These are phyloP conservation scores for Xylariaceae sp. DNA, from an alignment of 2,329 filamentous ascomycete species.

Conservation along the genomic window DNA sequence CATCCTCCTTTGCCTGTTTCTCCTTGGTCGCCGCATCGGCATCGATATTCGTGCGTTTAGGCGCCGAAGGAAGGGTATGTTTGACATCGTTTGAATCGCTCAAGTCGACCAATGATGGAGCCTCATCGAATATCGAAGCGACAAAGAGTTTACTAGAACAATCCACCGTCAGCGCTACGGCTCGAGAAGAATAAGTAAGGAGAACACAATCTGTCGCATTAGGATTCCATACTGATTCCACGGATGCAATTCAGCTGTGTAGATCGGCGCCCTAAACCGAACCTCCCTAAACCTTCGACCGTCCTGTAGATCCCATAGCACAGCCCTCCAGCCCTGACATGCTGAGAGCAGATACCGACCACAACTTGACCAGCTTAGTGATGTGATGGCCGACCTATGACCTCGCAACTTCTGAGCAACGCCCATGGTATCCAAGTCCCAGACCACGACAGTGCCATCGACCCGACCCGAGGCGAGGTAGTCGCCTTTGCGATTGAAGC, in stretches of 20 bases:
- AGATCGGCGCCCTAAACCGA: slow-evolving; percentile 87
- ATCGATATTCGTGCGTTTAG: slow-evolving; percentile 66
- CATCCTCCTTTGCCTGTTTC: slow-evolving; percentile 85
- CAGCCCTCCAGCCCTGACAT: slow-evolving; percentile 93
- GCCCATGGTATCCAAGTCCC: slow-evolving; percentile 96
- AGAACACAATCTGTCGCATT: background rate
- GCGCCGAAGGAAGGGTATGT: slow-evolving; percentile 73
- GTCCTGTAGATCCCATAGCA: slow-evolving; percentile 82
- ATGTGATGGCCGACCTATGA: slow-evolving; percentile 90
- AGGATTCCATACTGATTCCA: slow-evolving; percentile 66
- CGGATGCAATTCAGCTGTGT: slow-evolving; percentile 92
- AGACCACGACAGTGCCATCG: slow-evolving; percentile 91
- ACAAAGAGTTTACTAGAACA: slow-evolving; percentile 70
- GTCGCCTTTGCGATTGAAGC: slow-evolving; percentile 92
- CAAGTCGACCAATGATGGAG: slow-evolving; percentile 82
- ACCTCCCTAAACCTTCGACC: slow-evolving; percentile 72
- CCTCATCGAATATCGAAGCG: slow-evolving; percentile 87
- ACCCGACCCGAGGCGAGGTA: slow-evolving; percentile 90
- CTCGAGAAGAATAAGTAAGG: background rate
- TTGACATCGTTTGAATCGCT: slow-evolving; percentile 65
- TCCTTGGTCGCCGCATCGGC: slow-evolving; percentile 66
- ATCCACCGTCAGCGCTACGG: slow-evolving; percentile 1
- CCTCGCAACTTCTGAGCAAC: slow-evolving; percentile 90
- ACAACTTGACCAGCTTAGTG: slow-evolving; percentile 88
- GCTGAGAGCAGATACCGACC: slow-evolving; percentile 87